These are phyloP conservation scores for Antrodiella citrinella DNA, from an alignment of 768 basidiomycete genomes.

Conservation along the genomic window DNA sequence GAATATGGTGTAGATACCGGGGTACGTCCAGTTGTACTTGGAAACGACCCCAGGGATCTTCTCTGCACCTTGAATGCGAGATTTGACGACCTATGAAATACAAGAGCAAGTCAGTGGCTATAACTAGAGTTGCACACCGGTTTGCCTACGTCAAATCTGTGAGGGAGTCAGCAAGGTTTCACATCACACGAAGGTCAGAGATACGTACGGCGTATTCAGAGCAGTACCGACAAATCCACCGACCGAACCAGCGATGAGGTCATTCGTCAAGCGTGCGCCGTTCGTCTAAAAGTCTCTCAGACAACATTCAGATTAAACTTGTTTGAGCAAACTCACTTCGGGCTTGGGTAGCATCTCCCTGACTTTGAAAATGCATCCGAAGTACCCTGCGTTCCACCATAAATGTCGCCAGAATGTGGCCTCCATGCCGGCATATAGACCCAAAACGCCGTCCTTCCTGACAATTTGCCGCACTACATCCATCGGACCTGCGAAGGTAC, in stretches of 20 bases:
- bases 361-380: constrained; percentile 86
- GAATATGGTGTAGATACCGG: constrained; percentile 69
- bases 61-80: constrained; percentile 78
- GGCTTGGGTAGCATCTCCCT: constrained; percentile 75
- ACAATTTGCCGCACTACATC: constrained; percentile 83
- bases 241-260: constrained; percentile 83
- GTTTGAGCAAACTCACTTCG: constrained; percentile 40
- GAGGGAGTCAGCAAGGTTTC: not conserved
- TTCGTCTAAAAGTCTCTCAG: constrained; percentile 35
- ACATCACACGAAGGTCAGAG: not conserved
- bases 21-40: constrained; percentile 95
- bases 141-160: constrained; percentile 39
- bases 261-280: constrained; percentile 73
- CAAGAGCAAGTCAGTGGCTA: not conserved
- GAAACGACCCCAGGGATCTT: constrained; percentile 62
- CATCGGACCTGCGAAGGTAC: constrained; percentile 84
- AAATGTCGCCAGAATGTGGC: constrained; percentile 94
- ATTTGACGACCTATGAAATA: constrained; percentile 79
- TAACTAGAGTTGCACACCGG: not conserved
- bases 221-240: constrained; percentile 88
- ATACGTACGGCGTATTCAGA: constrained; percentile 81
- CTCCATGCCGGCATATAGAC: constrained; percentile 93
- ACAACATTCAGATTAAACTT: not conserved
- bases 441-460: constrained; percentile 70
- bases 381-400: constrained; percentile 96